Percentiles rank a stretch among this genome's conserved stretches.
Conservation (phyloP, 1,139 yeast genomes). For the Martiniozyma asiatica region DNA sequence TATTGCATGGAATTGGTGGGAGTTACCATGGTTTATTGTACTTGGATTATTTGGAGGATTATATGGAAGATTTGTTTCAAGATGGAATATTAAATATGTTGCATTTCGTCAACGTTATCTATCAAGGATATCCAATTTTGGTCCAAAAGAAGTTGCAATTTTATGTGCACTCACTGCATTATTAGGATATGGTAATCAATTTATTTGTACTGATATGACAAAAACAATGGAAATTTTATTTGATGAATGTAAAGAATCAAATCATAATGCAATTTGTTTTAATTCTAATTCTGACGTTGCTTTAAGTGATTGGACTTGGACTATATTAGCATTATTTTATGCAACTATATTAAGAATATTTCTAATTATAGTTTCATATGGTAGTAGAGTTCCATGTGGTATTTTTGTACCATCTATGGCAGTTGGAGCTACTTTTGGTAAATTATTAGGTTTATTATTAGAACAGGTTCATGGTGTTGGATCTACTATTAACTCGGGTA, state of each 20-base stretch:
- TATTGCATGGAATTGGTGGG: slow-evolving; percentile 77
- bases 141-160: slow-evolving; percentile 44
- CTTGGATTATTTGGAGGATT: slow-evolving; percentile 87
- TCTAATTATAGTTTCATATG: slow-evolving; percentile 75
- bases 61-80: slow-evolving; percentile 75
- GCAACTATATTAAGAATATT: slow-evolving; percentile 67
- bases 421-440: slow-evolving; percentile 88
- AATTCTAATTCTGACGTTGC: slow-evolving; percentile 10
- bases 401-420: slow-evolving; percentile 97
- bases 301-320: slow-evolving; percentile 2
- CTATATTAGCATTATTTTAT: slow-evolving; percentile 39
- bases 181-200: slow-evolving; percentile 75
- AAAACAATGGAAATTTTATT: slow-evolving; percentile 85
- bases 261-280: slow-evolving; percentile 35
- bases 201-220: slow-evolving; percentile 81
- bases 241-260: slow-evolving; percentile 48
- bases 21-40: slow-evolving; percentile 65
- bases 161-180: slow-evolving; percentile 63
- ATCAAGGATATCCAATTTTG: slow-evolving; percentile 31
- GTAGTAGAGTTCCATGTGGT: slow-evolving; percentile 90
- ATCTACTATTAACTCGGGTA: slow-evolving; percentile 75
- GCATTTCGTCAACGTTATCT: slow-evolving; percentile 67
- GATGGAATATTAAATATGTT: slow-evolving; percentile 67
- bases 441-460: slow-evolving; percentile 65
- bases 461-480: slow-evolving; percentile 25